Evolutionary conservation across 495 filamentous ascomycete species (phyloP).

Genomic region (Tuber umbilicatum): DNA sequence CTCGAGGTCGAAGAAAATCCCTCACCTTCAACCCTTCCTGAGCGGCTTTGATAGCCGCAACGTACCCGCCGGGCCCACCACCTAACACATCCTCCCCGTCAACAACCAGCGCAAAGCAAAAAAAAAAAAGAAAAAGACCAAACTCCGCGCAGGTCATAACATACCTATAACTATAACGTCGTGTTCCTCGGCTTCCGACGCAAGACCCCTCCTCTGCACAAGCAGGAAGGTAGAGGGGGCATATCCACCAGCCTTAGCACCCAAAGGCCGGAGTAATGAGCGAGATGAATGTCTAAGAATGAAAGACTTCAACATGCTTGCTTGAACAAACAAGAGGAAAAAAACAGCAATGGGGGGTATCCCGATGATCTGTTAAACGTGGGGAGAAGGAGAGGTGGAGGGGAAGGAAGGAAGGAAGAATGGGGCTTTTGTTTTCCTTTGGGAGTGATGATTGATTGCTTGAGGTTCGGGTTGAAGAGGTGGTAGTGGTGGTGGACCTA

Average conservation of each 20-base stretch:
- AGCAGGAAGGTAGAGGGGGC: slow-evolving; percentile 36
- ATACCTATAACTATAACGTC: slow-evolving; percentile 43
- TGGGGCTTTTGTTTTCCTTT: slow-evolving; percentile 18
- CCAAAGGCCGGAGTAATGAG: slow-evolving; percentile 39
- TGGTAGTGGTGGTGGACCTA: neutral
- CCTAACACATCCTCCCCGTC: slow-evolving; percentile 50
- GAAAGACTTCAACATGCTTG: slow-evolving; percentile 39
- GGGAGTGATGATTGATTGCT: slow-evolving; percentile 33
- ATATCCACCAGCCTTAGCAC: slow-evolving; percentile 14
- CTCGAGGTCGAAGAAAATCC: slow-evolving; percentile 13
- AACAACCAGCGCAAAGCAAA: slow-evolving; percentile 11
- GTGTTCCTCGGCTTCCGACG: slow-evolving; percentile 39
- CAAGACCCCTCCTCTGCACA: slow-evolving; percentile 36
- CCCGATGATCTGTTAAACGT: slow-evolving; percentile 13
- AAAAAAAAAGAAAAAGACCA: neutral
- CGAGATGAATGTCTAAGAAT: slow-evolving; percentile 36
- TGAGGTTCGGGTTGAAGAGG: slow-evolving; percentile 6
- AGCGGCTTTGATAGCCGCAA: slow-evolving; percentile 97
- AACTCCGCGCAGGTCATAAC: neutral
- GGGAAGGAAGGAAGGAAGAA: slow-evolving; percentile 3
- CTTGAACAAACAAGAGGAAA: slow-evolving; percentile 6
- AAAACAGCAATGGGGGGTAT: slow-evolving; percentile 9
- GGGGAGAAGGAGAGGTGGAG: slow-evolving; percentile 3
- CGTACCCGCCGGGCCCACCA: slow-evolving; percentile 96
- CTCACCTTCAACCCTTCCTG: slow-evolving; percentile 93